Percentiles rank a stretch among this genome's conserved stretches.
Conservation (phyloP, 352 stramenopile species). For the Nothophytophthora sp. region DNA sequence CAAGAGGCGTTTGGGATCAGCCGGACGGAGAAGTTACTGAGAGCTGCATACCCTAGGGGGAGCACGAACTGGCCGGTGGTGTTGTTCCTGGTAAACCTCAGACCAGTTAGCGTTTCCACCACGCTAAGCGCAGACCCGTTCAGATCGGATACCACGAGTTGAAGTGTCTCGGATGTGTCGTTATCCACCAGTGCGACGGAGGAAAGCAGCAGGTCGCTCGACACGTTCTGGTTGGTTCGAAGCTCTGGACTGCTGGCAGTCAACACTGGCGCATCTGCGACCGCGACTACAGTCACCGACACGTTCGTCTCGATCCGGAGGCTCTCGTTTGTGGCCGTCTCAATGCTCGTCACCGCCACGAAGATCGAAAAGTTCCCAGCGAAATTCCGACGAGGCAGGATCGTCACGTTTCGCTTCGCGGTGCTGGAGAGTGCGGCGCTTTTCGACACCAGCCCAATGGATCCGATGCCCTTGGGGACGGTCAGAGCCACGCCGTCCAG, state of each 20-base stretch:
- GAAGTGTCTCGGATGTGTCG: constrained; percentile 46
- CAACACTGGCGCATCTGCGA: constrained; percentile 41
- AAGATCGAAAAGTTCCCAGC: constrained; percentile 34
- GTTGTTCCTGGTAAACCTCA: constrained; percentile 20
- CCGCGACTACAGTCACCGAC: no score
- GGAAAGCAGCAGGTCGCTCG: constrained; percentile 28
- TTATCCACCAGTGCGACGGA: constrained; percentile 31
- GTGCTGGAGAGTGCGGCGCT: constrained; percentile 3
- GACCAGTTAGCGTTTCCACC: constrained; percentile 20
- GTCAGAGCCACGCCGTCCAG: constrained; percentile 30
- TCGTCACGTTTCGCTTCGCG: constrained; percentile 23
- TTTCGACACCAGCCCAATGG: constrained; percentile 22
- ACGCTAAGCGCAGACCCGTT: constrained; percentile 16
- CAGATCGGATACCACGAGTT: constrained; percentile 29
- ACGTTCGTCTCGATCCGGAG: no score
- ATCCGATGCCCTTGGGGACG: constrained; percentile 5
- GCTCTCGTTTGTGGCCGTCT: constrained; percentile 27
- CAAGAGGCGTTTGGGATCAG: constrained; percentile 26
- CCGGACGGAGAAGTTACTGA: constrained; percentile 22
- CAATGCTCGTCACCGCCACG: constrained; percentile 29
- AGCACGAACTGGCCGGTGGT: constrained; percentile 28
- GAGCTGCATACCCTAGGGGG: constrained; percentile 2
- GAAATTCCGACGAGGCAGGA: constrained; percentile 39
- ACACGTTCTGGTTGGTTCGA: constrained; percentile 35
- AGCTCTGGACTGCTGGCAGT: constrained; percentile 11